phyloP scores from a whole-genome alignment of 495 filamentous ascomycete species.

The Hamigera avellanea region DNA sequence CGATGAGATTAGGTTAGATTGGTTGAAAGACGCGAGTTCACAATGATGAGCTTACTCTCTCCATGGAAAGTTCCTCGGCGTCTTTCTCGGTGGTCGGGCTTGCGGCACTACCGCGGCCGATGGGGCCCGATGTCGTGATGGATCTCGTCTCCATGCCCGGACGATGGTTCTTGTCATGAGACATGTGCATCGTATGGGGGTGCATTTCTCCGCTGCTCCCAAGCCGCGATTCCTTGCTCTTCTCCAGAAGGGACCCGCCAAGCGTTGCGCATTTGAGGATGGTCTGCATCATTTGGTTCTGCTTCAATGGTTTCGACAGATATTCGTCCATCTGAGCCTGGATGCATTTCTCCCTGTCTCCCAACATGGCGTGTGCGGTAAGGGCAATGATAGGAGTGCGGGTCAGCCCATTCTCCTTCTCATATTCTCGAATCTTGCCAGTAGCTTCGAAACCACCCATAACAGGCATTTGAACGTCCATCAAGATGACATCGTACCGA shows the following conservation, averaged over 20 bases:
- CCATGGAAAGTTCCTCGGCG: slow-evolving; percentile 57
- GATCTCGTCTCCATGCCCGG: slow-evolving; percentile 43
- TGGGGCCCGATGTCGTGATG: slow-evolving; percentile 50
- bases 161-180: slow-evolving; percentile 20
- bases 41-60: slow-evolving; percentile 46
- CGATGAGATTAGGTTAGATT: neutral
- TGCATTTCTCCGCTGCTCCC: slow-evolving; percentile 44
- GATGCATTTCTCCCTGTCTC: slow-evolving; percentile 96
- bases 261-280: slow-evolving; percentile 93
- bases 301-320: slow-evolving; percentile 92
- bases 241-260: slow-evolving; percentile 76
- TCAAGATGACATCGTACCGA: slow-evolving; percentile 91
- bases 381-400: slow-evolving; percentile 94
- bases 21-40: neutral
- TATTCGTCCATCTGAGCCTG: slow-evolving; percentile 99
- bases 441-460: slow-evolving; percentile 99
- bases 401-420: slow-evolving; percentile 59
- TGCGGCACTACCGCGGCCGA: slow-evolving; percentile 38
- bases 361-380: slow-evolving; percentile 98
- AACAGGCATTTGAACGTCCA: slow-evolving; percentile 99
- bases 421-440: slow-evolving; percentile 90
- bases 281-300: slow-evolving; percentile 96
- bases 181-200: slow-evolving; percentile 21
- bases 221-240: slow-evolving; percentile 46
- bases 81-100: slow-evolving; percentile 34